Evolutionary conservation across 176 grass and related monocot species (phyloP).

Genomic region (Hyparrhenia diplandra): DNA sequence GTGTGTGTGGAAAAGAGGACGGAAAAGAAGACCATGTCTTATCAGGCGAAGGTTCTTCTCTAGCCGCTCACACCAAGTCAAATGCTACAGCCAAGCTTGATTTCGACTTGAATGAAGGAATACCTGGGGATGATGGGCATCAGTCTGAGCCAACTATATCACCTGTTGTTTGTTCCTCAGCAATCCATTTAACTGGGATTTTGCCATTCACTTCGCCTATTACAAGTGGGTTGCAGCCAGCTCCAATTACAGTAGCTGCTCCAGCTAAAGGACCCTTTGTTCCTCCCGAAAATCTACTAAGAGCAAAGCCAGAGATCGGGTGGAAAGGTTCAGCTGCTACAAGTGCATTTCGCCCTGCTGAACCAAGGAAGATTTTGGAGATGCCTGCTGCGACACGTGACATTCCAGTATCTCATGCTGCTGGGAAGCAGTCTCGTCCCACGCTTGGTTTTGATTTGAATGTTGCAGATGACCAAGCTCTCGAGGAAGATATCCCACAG

Average conservation of each 20-base stretch:
- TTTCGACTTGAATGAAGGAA: conserved; percentile 86
- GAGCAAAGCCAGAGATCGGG: conserved; percentile 56
- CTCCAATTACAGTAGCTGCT: conserved; percentile 65
- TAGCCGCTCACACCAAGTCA: conserved; percentile 30
- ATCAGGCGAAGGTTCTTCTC: conserved; percentile 52
- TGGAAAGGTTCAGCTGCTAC: conserved; percentile 90
- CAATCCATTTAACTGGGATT: conserved; percentile 13
- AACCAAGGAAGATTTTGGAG: conserved; percentile 64
- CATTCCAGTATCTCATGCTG: conserved; percentile 24
- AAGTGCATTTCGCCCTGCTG: conserved; percentile 86
- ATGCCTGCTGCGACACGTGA: conserved; percentile 26
- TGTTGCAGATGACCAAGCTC: conserved; percentile 64
- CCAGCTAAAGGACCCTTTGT: conserved; percentile 83
- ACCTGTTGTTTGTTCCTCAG: conserved; percentile 30
- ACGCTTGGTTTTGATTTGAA: conserved; percentile 74
- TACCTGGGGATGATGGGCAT: conserved; percentile 51
- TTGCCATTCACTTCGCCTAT: conserved; percentile 37
- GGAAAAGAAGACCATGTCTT: conserved; percentile 32
- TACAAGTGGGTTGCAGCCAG: conserved; percentile 31
- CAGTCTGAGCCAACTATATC: conserved; percentile 45
- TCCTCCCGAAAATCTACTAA: conserved; percentile 66
- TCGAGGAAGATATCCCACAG: conserved; percentile 55
- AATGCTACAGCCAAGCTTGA: conserved; percentile 56
- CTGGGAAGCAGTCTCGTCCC: conserved; percentile 44
- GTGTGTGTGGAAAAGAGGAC: conserved; percentile 24